Conservation (phyloP, 805 yeast species). For the Priceomyces medius region DNA sequence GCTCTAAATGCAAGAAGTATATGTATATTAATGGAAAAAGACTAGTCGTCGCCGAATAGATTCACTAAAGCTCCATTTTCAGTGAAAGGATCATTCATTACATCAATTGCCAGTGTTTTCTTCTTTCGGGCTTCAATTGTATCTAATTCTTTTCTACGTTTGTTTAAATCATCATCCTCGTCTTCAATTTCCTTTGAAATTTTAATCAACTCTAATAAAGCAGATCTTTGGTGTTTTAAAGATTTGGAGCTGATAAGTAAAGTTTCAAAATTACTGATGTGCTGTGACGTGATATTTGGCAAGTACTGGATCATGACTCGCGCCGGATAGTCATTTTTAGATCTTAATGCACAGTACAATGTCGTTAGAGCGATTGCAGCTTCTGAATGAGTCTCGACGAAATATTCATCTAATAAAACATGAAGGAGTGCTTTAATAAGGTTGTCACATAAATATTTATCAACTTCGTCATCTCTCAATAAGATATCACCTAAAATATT, state of each 20-base stretch:
- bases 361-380: slow-evolving; percentile 87
- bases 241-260: slow-evolving; percentile 63
- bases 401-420: slow-evolving; percentile 70
- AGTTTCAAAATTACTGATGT: slow-evolving; percentile 62
- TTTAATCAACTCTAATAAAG: slow-evolving; percentile 73
- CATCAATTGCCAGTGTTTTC: slow-evolving; percentile 43
- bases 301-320: slow-evolving; percentile 53
- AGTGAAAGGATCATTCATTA: slow-evolving; percentile 69
- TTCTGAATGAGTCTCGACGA: slow-evolving; percentile 84
- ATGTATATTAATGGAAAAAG: neutral
- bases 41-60: slow-evolving; percentile 49
- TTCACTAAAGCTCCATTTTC: slow-evolving; percentile 67
- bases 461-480: slow-evolving; percentile 71
- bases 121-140: slow-evolving; percentile 46
- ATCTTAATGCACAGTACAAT: slow-evolving; percentile 69
- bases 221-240: slow-evolving; percentile 75
- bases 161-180: slow-evolving; percentile 37
- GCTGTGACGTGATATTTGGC: slow-evolving; percentile 54
- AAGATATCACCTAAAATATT: slow-evolving; percentile 69
- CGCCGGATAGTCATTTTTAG: slow-evolving; percentile 68
- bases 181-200: slow-evolving; percentile 47
- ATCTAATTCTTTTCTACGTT: slow-evolving; percentile 55
- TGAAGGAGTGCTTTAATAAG: slow-evolving; percentile 68
- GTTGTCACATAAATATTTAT: slow-evolving; percentile 60
- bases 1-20: slow-evolving; percentile 2